These are phyloP conservation scores for Agrostemma githago DNA, from an alignment of 148 eudicot genomes.

Conservation along the genomic window DNA sequence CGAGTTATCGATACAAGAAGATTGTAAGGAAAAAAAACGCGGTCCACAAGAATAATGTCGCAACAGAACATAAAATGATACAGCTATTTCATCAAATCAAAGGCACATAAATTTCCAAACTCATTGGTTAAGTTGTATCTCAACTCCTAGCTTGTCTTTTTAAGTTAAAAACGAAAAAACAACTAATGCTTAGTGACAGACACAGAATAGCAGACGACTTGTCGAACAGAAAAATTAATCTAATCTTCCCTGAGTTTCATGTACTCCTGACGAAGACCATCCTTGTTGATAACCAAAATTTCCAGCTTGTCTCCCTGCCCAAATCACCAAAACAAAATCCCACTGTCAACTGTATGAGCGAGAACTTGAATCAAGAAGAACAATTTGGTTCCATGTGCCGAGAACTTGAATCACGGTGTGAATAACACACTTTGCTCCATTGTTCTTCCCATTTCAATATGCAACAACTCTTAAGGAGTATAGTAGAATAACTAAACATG, in stretches of 20 bases:
- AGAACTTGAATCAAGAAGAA: not conserved
- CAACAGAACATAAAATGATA: no score
- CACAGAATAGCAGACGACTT: not conserved
- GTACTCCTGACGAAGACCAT: constrained; percentile 60
- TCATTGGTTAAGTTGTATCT: no score
- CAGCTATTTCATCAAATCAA: no score
- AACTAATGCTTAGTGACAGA: not conserved
- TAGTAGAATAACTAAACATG: no score
- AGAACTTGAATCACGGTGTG: no score
- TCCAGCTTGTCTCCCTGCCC: constrained; percentile 93
- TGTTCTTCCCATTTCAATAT: not conserved
- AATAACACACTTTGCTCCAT: not conserved
- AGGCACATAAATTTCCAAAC: no score
- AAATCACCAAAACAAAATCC: constrained; percentile 1
- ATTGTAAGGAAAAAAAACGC: no score
- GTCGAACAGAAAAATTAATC: not conserved
- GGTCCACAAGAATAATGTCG: no score
- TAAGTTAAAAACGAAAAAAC: not conserved
- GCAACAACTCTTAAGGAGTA: no score
- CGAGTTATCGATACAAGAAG: no score
- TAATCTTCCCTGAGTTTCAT: constrained; percentile 82
- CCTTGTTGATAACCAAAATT: constrained; percentile 58
- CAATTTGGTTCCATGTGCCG: no score
- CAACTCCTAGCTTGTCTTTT: constrained; percentile 4
- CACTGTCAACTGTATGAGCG: not conserved